These are phyloP conservation scores for Lipomyces japonicus DNA, from an alignment of 805 yeast genomes.

Conservation along the genomic window DNA sequence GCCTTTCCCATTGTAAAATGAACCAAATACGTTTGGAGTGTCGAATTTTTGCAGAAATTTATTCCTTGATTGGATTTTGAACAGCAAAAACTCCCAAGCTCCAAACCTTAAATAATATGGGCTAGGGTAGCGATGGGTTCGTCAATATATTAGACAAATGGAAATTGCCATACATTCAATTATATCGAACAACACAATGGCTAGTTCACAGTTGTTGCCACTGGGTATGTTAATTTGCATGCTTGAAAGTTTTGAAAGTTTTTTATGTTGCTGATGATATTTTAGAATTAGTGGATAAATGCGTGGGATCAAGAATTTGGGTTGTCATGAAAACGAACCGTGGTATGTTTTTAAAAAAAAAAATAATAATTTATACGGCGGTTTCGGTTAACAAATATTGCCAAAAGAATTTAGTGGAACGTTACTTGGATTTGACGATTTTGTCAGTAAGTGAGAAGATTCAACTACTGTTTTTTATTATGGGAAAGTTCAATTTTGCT, in stretches of 20 bases:
- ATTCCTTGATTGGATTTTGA: too few relatives aligned
- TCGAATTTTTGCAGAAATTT: too few relatives aligned
- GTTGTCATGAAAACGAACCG: constrained; percentile 56
- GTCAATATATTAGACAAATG: too few relatives aligned
- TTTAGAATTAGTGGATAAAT: constrained; percentile 80
- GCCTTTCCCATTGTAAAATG: constrained; percentile 84
- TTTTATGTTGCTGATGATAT: constrained; percentile 42
- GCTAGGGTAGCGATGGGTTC: too few relatives aligned
- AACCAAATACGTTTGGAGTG: too few relatives aligned
- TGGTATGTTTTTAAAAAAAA: constrained; percentile 34
- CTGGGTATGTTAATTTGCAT: constrained; percentile 15
- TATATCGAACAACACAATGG: too few relatives aligned
- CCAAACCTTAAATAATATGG: too few relatives aligned
- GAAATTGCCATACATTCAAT: too few relatives aligned
- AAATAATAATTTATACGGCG: too few relatives aligned
- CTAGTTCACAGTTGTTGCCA: constrained; percentile 28
- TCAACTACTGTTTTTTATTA: neutral
- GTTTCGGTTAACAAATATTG: too few relatives aligned
- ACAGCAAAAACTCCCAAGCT: too few relatives aligned
- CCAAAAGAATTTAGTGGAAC: constrained; percentile 77
- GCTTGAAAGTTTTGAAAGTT: neutral
- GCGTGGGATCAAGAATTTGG: constrained; percentile 75
- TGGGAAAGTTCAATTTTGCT: neutral
- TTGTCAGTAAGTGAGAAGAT: constrained; percentile 52
- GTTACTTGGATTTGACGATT: constrained; percentile 90